Percentiles rank a stretch among this genome's conserved stretches.
Evolutionary conservation across 306 rosid genomes (phyloP).

Genomic region (Quercus mongolica): DNA sequence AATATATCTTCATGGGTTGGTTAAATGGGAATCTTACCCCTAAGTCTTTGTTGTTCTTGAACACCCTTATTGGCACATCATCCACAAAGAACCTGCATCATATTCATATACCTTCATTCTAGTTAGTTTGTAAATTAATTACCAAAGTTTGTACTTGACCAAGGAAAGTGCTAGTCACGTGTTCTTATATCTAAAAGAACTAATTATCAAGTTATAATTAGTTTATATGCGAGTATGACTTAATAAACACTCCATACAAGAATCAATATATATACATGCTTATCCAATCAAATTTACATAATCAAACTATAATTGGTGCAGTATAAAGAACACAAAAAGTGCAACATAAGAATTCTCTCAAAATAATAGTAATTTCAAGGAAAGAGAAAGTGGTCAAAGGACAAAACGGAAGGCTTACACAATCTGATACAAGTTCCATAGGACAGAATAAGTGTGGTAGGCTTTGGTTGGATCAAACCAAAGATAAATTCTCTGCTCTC

Average conservation of each 20-base stretch:
- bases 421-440: conserved; percentile 74
- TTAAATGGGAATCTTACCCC: conserved; percentile 83
- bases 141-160: no score
- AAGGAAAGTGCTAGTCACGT: no score
- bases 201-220: no score
- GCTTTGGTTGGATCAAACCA: conserved; percentile 88
- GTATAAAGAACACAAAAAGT: no score
- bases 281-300: no score
- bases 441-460: conserved; percentile 73
- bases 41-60: conserved; percentile 81
- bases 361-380: not conserved
- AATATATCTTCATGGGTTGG: conserved; percentile 92
- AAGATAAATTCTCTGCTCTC: conserved; percentile 85
- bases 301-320: no score
- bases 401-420: conserved; percentile 44
- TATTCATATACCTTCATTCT: no score
- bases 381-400: not conserved
- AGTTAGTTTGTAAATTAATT: not conserved
- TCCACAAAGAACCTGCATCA: conserved; percentile 74
- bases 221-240: no score
- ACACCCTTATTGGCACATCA: conserved; percentile 79
- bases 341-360: no score
- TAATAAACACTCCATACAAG: no score
- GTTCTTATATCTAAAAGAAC: no score
- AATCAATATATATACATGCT: no score